A percentile compares a stretch with the other conserved stretches of the same genome.
These are phyloP conservation scores for Histomonas meleagridis DNA, from an alignment of 208 protist genomes.

Conservation along the genomic window DNA sequence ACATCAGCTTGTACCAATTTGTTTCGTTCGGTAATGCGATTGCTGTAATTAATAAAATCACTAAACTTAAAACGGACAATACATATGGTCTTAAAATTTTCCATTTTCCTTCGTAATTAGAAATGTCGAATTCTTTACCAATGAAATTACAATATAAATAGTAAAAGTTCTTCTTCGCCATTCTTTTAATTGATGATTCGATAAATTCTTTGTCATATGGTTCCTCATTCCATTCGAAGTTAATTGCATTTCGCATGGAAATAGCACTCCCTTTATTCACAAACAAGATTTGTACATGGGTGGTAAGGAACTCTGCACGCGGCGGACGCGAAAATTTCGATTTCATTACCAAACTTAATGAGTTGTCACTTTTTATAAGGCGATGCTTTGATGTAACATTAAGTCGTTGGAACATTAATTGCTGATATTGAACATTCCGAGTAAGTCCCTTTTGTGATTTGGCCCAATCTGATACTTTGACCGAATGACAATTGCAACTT, in stretches of 20 bases:
- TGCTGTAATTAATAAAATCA: background rate
- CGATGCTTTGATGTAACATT: background rate
- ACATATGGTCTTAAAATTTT: background rate
- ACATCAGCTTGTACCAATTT: background rate
- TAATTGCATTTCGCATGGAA: background rate
- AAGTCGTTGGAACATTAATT: background rate
- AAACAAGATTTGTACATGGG: background rate
- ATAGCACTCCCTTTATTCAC: background rate
- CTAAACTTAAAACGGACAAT: background rate
- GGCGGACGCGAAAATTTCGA: background rate
- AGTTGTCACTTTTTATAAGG: background rate
- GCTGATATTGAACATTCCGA: background rate
- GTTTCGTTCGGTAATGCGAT: background rate
- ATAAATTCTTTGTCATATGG: background rate
- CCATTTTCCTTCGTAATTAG: background rate
- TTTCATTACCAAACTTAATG: background rate
- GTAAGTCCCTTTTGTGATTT: background rate
- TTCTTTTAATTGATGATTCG: background rate
- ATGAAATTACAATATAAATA: background rate
- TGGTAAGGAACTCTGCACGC: background rate
- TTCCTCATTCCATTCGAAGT: background rate
- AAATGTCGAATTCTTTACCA: background rate
- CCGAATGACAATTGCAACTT: background rate
- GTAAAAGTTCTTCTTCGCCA: background rate
- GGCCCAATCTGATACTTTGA: background rate